Conservation (phyloP, 2,329 filamentous ascomycete species). For the Fusarium acutatum region DNA sequence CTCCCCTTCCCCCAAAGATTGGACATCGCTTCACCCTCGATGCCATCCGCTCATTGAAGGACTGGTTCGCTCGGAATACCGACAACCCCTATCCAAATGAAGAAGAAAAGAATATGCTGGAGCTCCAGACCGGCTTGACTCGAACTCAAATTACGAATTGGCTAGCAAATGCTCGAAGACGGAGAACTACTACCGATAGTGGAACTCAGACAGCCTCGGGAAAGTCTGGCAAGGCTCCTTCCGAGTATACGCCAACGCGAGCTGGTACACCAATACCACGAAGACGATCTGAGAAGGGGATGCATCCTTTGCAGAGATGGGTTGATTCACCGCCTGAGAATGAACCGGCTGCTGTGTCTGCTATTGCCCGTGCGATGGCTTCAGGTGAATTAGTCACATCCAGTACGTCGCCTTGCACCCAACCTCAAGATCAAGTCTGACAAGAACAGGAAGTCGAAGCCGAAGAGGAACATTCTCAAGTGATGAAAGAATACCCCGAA, state of each 20-base stretch:
- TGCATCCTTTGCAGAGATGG: slow-evolving; percentile 45
- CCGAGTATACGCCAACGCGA: slow-evolving; percentile 59
- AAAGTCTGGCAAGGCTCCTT: not conserved
- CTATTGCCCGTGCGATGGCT: slow-evolving; percentile 43
- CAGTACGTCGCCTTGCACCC: slow-evolving; percentile 26
- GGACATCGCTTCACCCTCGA: slow-evolving; percentile 26
- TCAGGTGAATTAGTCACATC: slow-evolving; percentile 8
- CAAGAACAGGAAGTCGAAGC: slow-evolving; percentile 8
- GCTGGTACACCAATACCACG: slow-evolving; percentile 47
- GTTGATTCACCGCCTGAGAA: slow-evolving; percentile 46
- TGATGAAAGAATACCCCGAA: slow-evolving; percentile 7
- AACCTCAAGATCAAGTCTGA: slow-evolving; percentile 53
- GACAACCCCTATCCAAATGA: slow-evolving; percentile 85
- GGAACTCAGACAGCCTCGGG: not conserved
- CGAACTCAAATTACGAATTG: slow-evolving; percentile 85
- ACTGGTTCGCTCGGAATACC: slow-evolving; percentile 78
- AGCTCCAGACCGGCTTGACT: slow-evolving; percentile 77
- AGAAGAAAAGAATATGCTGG: slow-evolving; percentile 78
- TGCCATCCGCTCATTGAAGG: slow-evolving; percentile 65
- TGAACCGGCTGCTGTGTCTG: slow-evolving; percentile 44
- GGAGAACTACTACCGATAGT: slow-evolving; percentile 68
- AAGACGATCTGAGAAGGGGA: slow-evolving; percentile 39
- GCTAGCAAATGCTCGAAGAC: slow-evolving; percentile 84
- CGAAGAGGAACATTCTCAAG: slow-evolving; percentile 19
- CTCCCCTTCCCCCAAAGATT: slow-evolving; percentile 11